Conservation (phyloP, 169 alveolate genomes). For the Eimeria acervulina region DNA sequence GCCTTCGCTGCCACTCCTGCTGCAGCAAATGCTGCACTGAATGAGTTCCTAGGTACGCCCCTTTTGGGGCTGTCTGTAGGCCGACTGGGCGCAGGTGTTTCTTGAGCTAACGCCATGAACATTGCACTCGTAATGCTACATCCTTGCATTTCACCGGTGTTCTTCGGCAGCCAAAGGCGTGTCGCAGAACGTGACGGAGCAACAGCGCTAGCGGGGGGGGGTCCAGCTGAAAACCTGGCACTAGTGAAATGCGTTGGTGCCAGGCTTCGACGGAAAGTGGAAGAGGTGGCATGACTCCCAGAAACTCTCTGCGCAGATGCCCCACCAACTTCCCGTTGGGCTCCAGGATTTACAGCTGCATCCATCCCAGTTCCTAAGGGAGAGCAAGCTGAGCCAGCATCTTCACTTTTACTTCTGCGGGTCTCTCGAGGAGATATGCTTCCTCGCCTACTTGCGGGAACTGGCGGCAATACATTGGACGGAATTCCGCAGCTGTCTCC, state of each 20-base stretch:
- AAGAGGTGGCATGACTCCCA: not conserved
- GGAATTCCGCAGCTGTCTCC: conserved; percentile 48
- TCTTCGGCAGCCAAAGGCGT: conserved; percentile 68
- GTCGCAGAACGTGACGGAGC: not conserved
- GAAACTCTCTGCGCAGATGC: not conserved
- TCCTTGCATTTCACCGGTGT: conserved; percentile 49
- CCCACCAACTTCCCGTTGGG: not conserved
- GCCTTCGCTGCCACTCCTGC: conserved; percentile 46
- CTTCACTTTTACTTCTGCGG: conserved; percentile 38
- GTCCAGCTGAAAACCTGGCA: conserved; percentile 9
- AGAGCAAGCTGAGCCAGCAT: not conserved
- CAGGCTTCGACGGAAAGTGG: not conserved
- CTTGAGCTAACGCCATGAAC: conserved; percentile 60
- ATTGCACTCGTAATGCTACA: conserved; percentile 70
- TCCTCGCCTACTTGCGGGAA: not conserved
- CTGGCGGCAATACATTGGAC: not conserved
- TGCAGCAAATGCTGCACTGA: conserved; percentile 44
- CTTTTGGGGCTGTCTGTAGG: conserved; percentile 5
- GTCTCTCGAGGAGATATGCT: not conserved
- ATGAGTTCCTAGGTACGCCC: not conserved
- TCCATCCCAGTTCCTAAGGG: not conserved
- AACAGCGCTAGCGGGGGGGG: not conserved
- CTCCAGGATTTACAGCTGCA: not conserved
- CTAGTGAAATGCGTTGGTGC: conserved; percentile 34
- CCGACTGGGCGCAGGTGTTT: not conserved